phyloP scores from a whole-genome alignment of 176 grass and related monocot species.

The Carex cristatella region DNA sequence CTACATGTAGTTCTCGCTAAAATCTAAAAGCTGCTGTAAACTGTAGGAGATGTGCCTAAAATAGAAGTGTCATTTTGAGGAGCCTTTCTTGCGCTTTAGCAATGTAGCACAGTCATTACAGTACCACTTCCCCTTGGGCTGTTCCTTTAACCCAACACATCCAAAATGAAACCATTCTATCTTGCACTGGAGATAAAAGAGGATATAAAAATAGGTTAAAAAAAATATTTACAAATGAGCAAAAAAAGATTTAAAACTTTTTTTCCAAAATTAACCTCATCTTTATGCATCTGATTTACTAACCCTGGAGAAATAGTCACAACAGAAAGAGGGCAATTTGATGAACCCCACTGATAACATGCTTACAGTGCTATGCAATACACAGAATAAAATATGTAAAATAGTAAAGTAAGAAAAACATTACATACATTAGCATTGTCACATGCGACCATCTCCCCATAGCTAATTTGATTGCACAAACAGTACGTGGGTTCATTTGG shows the following conservation, averaged over 20 bases:
- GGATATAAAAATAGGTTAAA: background rate
- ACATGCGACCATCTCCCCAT: slow-evolving; percentile 88
- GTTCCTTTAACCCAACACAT: slow-evolving; percentile 85
- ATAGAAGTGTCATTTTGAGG: slow-evolving; percentile 34
- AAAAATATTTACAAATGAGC: background rate
- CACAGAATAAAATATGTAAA: background rate
- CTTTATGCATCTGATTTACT: background rate
- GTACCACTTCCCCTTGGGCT: slow-evolving; percentile 97
- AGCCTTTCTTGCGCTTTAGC: slow-evolving; percentile 82
- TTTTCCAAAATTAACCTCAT: background rate
- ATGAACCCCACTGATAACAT: background rate
- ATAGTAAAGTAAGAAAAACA: background rate
- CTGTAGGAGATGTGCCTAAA: background rate
- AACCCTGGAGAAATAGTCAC: background rate
- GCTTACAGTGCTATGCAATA: background rate
- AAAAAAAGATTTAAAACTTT: background rate
- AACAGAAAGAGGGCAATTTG: background rate
- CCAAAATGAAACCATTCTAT: slow-evolving; percentile 97
- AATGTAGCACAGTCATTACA: slow-evolving; percentile 56
- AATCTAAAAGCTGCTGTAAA: background rate
- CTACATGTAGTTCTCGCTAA: background rate
- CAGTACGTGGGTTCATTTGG: slow-evolving; percentile 96
- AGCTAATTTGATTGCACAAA: slow-evolving; percentile 94
- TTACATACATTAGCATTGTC: slow-evolving; percentile 66
- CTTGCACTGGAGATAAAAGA: slow-evolving; percentile 64